Conservation (phyloP, 2,329 filamentous ascomycete species). For the Zymoseptoria crescenta region DNA sequence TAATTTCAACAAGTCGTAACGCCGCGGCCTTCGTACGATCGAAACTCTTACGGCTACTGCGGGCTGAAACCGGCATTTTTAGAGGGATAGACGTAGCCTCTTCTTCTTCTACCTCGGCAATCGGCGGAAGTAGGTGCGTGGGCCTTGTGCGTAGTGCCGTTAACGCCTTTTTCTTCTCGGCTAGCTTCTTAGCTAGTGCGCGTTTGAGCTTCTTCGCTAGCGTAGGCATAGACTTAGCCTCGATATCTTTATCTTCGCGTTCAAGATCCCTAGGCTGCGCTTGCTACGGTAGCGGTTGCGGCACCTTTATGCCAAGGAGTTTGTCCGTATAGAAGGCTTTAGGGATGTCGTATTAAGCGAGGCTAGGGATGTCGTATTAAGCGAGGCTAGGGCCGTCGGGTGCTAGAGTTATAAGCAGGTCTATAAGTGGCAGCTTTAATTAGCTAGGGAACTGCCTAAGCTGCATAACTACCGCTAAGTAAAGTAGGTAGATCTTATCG, state of each 20-base stretch:
- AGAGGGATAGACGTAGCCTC: no score
- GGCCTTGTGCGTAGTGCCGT: no score
- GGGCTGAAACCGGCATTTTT: no score
- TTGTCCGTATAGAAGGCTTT: not conserved
- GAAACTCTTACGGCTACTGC: no score
- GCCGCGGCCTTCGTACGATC: no score
- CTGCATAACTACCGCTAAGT: not conserved
- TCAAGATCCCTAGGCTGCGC: not conserved
- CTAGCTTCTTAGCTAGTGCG: no score
- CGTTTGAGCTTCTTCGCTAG: no score
- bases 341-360: not conserved
- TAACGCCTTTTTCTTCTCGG: no score
- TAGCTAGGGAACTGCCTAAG: not conserved
- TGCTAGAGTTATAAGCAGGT: not conserved
- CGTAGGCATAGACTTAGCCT: not conserved
- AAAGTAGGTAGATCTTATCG: not conserved
- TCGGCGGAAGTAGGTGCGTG: no score
- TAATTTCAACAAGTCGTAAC: no score
- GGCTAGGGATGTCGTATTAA: not conserved
- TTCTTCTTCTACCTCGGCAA: no score
- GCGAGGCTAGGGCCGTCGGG: not conserved
- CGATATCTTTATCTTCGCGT: no score
- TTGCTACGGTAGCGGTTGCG: not conserved
- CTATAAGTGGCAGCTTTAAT: not conserved
- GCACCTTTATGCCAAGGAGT: not conserved